Evolutionary conservation across 306 rosid genomes (phyloP), one percentile per base, ranked within the genome.

Genomic region (Cyclanthera cordifolia): DNA sequence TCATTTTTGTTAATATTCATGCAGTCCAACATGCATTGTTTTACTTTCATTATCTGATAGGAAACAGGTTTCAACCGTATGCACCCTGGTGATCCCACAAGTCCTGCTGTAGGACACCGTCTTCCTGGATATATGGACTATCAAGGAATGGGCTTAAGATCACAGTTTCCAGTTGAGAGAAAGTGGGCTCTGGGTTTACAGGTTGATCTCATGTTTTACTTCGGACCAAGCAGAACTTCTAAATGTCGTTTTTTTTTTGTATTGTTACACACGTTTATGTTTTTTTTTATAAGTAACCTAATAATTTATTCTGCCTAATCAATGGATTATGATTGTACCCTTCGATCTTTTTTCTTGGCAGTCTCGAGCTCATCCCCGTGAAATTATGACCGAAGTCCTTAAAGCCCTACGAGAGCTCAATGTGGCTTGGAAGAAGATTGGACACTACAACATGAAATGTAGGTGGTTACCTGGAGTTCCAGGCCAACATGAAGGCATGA

Each of bases 131-230:
- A 77, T 75, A 74, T 84, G 82, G 92, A 92, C 49, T 85, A 82
- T 76, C 98, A 85, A 77, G 96, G 86, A 54, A 72, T 70, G 72
- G 91, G 86, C 47, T 34, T 78, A 66, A 81, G 89, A 74, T 85
- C 82, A 41, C 96, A 89, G 80, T 81, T 78, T 61, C 94, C 96
- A 2, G 89, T 74, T 69, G 98, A 93, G 79, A 83, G 91, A 71
- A 93, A 87, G 81, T 87, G 98, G 96, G 95, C 93, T 76, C 96
- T 93, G 73, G 95, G 98, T 51, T 91, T 93, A 80, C 96, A 87
- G 96, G 99, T 87, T 82, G 71, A 32, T 59, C 70, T 53, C 67
- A 78, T 75, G 43, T 37, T 30, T 54, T 21, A 21, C 53, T 37
- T 14, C 5, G 27, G 32, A 4, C 11, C 16, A 2, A 17, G 32